phyloP scores from a whole-genome alignment of 352 stramenopile species.

The Phytophthora palmivora region DNA sequence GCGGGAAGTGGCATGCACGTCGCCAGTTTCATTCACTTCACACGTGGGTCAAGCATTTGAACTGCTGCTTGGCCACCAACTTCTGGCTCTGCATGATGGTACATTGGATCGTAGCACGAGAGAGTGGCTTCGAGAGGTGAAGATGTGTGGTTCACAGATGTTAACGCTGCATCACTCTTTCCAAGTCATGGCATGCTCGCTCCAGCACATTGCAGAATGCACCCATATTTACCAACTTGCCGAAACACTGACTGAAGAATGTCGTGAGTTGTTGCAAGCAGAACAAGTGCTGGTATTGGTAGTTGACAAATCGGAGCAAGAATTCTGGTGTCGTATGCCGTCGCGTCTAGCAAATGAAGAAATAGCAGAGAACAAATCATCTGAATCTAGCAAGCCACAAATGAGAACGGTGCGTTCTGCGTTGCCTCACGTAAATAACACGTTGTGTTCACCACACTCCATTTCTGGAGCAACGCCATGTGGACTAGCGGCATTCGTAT shows the following conservation, averaged over 20 bases:
- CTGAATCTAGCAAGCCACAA: conserved; percentile 11
- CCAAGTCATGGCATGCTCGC: conserved; percentile 58
- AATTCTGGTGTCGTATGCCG: conserved; percentile 79
- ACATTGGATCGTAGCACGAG: conserved; percentile 60
- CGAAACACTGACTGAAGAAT: conserved; percentile 58
- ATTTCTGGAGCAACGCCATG: conserved; percentile 34
- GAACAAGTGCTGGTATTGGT: conserved; percentile 78
- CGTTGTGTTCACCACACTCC: neutral
- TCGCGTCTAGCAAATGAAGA: conserved; percentile 14
- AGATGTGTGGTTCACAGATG: conserved; percentile 58
- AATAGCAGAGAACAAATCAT: conserved; percentile 21
- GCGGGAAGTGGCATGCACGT: neutral
- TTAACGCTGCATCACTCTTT: conserved; percentile 66
- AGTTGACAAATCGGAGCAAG: conserved; percentile 71
- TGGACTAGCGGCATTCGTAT: conserved; percentile 71
- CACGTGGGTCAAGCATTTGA: conserved; percentile 69
- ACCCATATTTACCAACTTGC: conserved; percentile 68
- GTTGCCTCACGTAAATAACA: conserved; percentile 38
- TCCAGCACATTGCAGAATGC: conserved; percentile 63
- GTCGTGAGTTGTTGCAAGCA: conserved; percentile 50
- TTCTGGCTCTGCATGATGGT: conserved; percentile 58
- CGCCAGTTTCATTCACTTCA: conserved; percentile 44
- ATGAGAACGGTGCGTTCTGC: conserved; percentile 53
- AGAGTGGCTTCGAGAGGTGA: conserved; percentile 72
- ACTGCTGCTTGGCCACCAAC: conserved; percentile 58